A percentile compares a stretch with the other conserved stretches of the same genome.
phyloP scores from a whole-genome alignment of 2,329 filamentous ascomycete genomes.

The Biscogniauxia mediterranea region DNA sequence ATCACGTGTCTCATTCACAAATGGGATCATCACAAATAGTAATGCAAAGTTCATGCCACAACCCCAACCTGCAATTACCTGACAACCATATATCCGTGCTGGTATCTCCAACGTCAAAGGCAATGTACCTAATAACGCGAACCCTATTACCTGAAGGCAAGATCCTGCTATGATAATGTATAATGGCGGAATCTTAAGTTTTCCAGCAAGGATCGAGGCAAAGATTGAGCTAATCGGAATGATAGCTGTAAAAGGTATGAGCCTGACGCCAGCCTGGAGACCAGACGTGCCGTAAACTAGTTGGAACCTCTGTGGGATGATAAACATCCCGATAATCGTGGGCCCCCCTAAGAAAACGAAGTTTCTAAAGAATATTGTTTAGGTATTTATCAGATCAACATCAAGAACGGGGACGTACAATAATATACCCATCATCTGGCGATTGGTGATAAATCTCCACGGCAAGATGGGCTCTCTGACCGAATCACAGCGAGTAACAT shows the following conservation, averaged over 20 bases:
- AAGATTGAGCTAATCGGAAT: slow-evolving; percentile 14
- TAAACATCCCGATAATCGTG: slow-evolving; percentile 10
- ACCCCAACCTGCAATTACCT: slow-evolving; percentile 16
- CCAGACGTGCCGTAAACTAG: slow-evolving; percentile 18
- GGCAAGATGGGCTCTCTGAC: slow-evolving; percentile 13
- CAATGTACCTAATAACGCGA: slow-evolving; percentile 12
- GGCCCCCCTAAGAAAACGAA: slow-evolving; percentile 14
- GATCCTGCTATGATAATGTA: slow-evolving; percentile 13
- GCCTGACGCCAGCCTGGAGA: slow-evolving; percentile 17
- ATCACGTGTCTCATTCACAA: slow-evolving; percentile 8
- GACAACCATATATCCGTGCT: slow-evolving; percentile 10
- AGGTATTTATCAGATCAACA: neutral
- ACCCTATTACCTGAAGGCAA: slow-evolving; percentile 14
- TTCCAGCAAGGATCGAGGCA: slow-evolving; percentile 4
- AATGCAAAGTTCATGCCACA: slow-evolving; percentile 15
- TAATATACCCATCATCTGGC: slow-evolving; percentile 12
- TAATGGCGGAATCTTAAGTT: slow-evolving; percentile 14
- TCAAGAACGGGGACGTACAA: slow-evolving; percentile 2
- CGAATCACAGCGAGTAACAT: slow-evolving; percentile 5
- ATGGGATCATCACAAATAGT: slow-evolving; percentile 15
- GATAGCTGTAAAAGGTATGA: slow-evolving; percentile 17
- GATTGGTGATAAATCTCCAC: slow-evolving; percentile 14
- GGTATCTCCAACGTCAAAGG: slow-evolving; percentile 5
- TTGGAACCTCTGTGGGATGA: slow-evolving; percentile 21
- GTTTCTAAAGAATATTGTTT: slow-evolving; percentile 5